phyloP scores from a whole-genome alignment of 345 rosid species.

The Citrus trifoliata region DNA sequence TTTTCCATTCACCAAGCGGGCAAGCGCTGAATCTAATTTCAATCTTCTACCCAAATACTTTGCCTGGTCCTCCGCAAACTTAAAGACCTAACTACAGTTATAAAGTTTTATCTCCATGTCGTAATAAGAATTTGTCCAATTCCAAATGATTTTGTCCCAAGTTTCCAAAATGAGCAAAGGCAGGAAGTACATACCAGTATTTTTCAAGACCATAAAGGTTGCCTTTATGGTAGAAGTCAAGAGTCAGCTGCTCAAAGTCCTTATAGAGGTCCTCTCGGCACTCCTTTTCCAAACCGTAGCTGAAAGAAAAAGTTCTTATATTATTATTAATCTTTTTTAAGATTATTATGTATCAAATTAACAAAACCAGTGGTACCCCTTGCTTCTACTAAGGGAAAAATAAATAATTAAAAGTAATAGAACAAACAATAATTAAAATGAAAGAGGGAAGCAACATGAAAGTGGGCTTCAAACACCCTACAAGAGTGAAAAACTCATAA shows the following conservation, averaged over 20 bases:
- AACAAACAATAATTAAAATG: conserved; percentile 2
- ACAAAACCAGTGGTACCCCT: neutral
- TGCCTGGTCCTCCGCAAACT: neutral
- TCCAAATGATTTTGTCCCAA: neutral
- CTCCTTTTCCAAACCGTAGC: conserved; percentile 92
- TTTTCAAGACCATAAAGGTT: conserved; percentile 93
- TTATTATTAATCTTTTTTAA: too few relatives aligned
- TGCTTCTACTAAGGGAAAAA: neutral
- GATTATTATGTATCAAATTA: neutral
- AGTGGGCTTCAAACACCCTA: neutral
- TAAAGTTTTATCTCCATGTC: neutral
- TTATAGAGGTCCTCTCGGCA: conserved; percentile 69
- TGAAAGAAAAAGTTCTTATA: conserved; percentile 21
- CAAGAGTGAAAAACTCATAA: neutral
- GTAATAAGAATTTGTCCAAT: neutral
- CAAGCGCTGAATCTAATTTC: neutral
- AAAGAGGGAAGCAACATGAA: neutral
- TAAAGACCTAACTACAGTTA: neutral
- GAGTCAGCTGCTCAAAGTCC: conserved; percentile 83
- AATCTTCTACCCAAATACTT: neutral
- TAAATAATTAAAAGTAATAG: neutral
- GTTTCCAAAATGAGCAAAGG: neutral
- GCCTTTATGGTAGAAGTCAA: conserved; percentile 76
- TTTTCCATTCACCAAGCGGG: neutral
- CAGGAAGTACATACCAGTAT: conserved; percentile 55